Percentiles rank a stretch among this genome's conserved stretches.
These are phyloP conservation scores for Fusarium devonianum DNA, from an alignment of 2,329 filamentous ascomycete genomes.

Conservation along the genomic window DNA sequence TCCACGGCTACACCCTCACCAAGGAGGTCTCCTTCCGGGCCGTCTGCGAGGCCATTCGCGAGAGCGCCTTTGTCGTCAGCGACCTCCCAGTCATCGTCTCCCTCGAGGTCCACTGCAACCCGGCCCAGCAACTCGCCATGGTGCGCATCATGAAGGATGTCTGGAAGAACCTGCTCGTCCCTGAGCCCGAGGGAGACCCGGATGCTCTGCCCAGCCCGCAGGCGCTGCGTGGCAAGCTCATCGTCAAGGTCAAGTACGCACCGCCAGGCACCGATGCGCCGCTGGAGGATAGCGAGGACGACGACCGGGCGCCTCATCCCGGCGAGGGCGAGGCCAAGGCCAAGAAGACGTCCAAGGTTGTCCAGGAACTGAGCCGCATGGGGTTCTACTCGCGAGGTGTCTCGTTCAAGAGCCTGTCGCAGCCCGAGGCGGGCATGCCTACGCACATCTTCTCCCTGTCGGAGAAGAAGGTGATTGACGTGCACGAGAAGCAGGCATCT, in stretches of 20 bases:
- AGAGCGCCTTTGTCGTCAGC: slow-evolving; percentile 77
- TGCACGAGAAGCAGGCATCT: slow-evolving; percentile 57
- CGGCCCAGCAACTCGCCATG: slow-evolving; percentile 87
- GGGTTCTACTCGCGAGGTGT: slow-evolving; percentile 86
- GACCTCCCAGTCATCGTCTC: slow-evolving; percentile 92
- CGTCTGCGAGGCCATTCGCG: slow-evolving; percentile 81
- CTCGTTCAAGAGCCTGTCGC: slow-evolving; percentile 79
- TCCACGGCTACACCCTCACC: slow-evolving; percentile 91
- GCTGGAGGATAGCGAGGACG: slow-evolving; percentile 46
- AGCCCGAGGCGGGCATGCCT: slow-evolving; percentile 72
- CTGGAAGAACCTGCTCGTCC: slow-evolving; percentile 78
- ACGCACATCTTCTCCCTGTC: slow-evolving; percentile 74
- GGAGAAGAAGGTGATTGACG: slow-evolving; percentile 69
- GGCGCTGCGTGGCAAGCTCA: slow-evolving; percentile 77
- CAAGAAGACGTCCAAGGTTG: slow-evolving; percentile 67
- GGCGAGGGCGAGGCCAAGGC: slow-evolving; percentile 50
- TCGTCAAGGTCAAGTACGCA: slow-evolving; percentile 81
- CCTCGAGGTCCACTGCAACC: slow-evolving; percentile 85
- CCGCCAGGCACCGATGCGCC: slow-evolving; percentile 49
- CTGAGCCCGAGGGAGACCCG: slow-evolving; percentile 56
- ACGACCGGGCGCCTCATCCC: slow-evolving; percentile 49
- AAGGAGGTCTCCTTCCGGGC: slow-evolving; percentile 86
- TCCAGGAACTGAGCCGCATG: slow-evolving; percentile 75
- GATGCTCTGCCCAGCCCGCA: slow-evolving; percentile 70
- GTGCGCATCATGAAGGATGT: slow-evolving; percentile 88